Evolutionary conservation across 768 basidiomycete genomes (phyloP), one percentile per base, ranked within the genome.

Genomic region (Lactifluus volemus): DNA sequence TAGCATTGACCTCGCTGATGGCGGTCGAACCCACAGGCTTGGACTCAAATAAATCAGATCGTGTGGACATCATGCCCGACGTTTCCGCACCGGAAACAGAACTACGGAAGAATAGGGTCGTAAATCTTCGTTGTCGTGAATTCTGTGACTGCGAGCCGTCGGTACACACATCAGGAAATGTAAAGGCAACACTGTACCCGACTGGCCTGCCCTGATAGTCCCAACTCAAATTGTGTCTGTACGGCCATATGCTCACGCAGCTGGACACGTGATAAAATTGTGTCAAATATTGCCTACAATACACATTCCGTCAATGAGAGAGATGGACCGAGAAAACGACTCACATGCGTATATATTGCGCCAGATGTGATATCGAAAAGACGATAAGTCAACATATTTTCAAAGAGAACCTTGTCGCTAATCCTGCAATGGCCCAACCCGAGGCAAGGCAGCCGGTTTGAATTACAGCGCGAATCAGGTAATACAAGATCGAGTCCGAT

Each of bases 391-490:
- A 19, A 3, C 6, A 17, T 32, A 3, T 4, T 6, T 41, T 49
- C 36, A 58, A 10, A 15, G 30, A 19, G 19, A 58, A 50, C 10
- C 38, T 42, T 19, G 56, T 42, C 30, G 3, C 49, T 50, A 50
- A 9, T 32, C 1, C 32, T 17, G 49, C 49, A n/a, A 58, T 19
- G 11, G 56, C 49, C 56, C 56, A 58, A 15, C 9, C 38, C 10
- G 56, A 30, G 30, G 56, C 56, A n/a, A 58, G 21, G 48, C 30
- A 32, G 15, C 56, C 49, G 11, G 39, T 50, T 50, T 58, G 56
- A 17, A 58, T 50, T 39, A 30, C 38, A 32, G 2, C 32, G 34
- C 56, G 56, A n/a, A 58, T 17, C 14, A 58, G n/a, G 32, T 32
- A 32, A 30, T 50, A 50, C 39, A 58, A 29, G 11, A 58, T 14